Conservation (phyloP, 225 moss, liverwort and hornwort species). For the Ulota crispa region DNA sequence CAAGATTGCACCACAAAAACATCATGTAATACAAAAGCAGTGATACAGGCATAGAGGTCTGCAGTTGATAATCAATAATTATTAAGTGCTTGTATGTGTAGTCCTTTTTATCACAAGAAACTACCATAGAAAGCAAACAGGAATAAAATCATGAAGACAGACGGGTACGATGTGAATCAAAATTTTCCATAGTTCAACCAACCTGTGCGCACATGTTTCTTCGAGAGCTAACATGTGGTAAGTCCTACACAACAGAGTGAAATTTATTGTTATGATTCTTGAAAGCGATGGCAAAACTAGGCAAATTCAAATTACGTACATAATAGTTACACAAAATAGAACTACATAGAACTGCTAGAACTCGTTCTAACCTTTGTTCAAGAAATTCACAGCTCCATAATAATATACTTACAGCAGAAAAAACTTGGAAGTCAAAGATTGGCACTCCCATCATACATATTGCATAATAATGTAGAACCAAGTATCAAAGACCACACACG, state of each 20-base stretch:
- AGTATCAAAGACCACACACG: not conserved
- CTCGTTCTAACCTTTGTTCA: not conserved
- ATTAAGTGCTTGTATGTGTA: not conserved
- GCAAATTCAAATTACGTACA: not conserved
- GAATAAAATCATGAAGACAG: not conserved
- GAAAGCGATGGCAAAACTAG: slow-evolving; percentile 6
- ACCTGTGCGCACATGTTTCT: slow-evolving; percentile 50
- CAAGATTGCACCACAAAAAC: slow-evolving; percentile 1
- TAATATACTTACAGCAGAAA: not conserved
- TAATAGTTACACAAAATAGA: not conserved
- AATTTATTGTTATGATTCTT: slow-evolving; percentile 1
- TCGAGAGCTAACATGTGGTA: slow-evolving; percentile 46
- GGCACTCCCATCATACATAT: not conserved
- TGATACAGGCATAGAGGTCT: not conserved
- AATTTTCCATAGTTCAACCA: slow-evolving; percentile 16
- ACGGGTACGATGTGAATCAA: not conserved
- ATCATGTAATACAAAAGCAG: slow-evolving; percentile 5
- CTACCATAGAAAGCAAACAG: slow-evolving; percentile 7
- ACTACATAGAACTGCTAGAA: slow-evolving; percentile 4
- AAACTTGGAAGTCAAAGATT: not conserved
- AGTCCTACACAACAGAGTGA: slow-evolving; percentile 36
- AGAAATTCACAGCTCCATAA: not conserved
- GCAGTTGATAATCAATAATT: slow-evolving; percentile 5
- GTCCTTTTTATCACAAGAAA: not conserved
- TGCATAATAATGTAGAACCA: slow-evolving; percentile 1